Evolutionary conservation across 1,139 yeast species (phyloP).

Genomic region (Candida sp.): DNA sequence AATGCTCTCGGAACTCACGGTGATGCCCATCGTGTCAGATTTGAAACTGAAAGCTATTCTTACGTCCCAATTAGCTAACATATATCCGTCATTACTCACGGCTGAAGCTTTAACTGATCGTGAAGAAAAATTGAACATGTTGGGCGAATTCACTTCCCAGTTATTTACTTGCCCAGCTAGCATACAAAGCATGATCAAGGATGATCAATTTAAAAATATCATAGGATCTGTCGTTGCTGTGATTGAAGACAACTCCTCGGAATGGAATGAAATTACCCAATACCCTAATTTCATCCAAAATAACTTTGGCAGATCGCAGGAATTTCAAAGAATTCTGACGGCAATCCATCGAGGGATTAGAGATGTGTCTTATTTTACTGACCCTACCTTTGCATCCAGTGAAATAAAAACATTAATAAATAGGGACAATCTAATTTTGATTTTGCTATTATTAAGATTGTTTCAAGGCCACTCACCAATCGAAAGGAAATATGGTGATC

Average conservation of each 20-base stretch:
- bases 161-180: constrained; percentile 64
- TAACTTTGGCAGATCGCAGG: constrained; percentile 8
- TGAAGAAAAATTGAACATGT: constrained; percentile 57
- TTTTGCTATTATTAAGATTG: constrained; percentile 40
- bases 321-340: constrained; percentile 17
- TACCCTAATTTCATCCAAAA: constrained; percentile 27
- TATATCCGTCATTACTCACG: constrained; percentile 52
- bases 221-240: constrained; percentile 47
- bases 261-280: constrained; percentile 22
- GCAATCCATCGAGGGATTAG: constrained; percentile 35
- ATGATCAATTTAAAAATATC: constrained; percentile 35
- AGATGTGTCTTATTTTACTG: constrained; percentile 43
- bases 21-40: constrained; percentile 55
- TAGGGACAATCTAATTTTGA: constrained; percentile 30
- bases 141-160: constrained; percentile 57
- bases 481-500: constrained; percentile 62
- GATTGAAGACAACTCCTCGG: constrained; percentile 36
- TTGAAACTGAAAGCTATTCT: constrained; percentile 42
- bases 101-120: constrained; percentile 53
- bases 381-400: constrained; percentile 22
- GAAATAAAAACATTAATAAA: constrained; percentile 19
- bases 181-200: constrained; percentile 36
- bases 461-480: constrained; percentile 61
- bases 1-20: constrained; percentile 40
- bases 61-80: constrained; percentile 48